Evolutionary conservation across 768 basidiomycete species (phyloP).

Genomic region (Agaricus sinodeliciosus): DNA sequence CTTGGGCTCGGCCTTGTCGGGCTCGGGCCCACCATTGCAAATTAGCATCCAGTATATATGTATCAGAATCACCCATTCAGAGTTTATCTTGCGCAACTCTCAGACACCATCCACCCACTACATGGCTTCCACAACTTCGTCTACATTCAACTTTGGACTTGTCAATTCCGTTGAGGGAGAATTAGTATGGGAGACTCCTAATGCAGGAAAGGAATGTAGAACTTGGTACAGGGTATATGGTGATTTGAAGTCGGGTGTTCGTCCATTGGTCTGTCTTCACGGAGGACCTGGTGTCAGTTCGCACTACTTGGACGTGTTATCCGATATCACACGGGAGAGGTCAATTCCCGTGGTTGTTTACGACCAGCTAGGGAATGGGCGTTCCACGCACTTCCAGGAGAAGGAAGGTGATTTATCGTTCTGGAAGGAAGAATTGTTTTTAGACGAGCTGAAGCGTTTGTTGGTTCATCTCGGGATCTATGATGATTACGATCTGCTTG

Average conservation of each 20-base stretch:
- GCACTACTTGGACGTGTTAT: constrained; percentile 31
- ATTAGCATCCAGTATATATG: too few species aligned
- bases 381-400: constrained; percentile 48
- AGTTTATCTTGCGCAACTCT: too few species aligned
- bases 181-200: constrained; percentile 1
- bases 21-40: too few species aligned
- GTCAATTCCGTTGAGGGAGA: not conserved
- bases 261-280: constrained; percentile 45
- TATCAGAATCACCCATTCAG: too few species aligned
- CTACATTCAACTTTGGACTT: too few species aligned
- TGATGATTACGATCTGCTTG: constrained; percentile 38
- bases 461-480: constrained; percentile 36
- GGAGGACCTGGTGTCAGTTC: constrained; percentile 47
- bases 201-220: constrained; percentile 14
- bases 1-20: too few species aligned
- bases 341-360: constrained; percentile 46
- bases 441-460: constrained; percentile 44
- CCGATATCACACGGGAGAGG: constrained; percentile 28
- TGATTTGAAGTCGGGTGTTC: constrained; percentile 26
- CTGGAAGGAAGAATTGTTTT: constrained; percentile 46
- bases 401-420: constrained; percentile 35
- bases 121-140: too few species aligned
- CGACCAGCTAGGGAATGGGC: constrained; percentile 49
- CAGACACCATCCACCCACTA: too few species aligned
- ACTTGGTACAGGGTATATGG: constrained; percentile 50